Base-by-base conservation (phyloP, 164 flowering plant genomes). In the Euptelea pleiosperma region DNA sequence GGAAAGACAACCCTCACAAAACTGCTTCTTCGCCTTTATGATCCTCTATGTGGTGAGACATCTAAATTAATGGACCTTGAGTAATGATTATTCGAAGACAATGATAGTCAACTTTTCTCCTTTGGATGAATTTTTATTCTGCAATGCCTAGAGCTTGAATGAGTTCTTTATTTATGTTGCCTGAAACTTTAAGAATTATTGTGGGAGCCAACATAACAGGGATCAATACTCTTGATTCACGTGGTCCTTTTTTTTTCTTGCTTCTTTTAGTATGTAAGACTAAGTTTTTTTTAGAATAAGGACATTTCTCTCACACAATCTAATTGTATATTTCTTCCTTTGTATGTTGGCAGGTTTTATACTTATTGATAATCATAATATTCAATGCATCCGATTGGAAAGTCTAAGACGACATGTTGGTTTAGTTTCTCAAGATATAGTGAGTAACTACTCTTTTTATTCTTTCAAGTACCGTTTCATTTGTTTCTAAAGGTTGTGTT, bases 11-110 rank as follows among this genome's bases (percentile, higher is more conserved):
- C 97, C 31, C 79, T 91, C 52, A 72, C 65, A 16, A 94, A 94
- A 75, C 75, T 94, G 58, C 88, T 94, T 59, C 95, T 94, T 67
- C 96, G 96, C 61, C 91, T 94, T 58, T 91, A 89, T 75, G 88
- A 91, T 69, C 93, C 99, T 63, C 52, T 71, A 21, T 65, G 57
- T 44, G 97, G 99, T 94, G 50, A 67, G 81, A 21, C 58, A 48
- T 65, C 55, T 54, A 40, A 8, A 14, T 5, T 5, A 47, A n/a
- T 55, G 42, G 11, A 43, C n/a, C 30, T 37, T 42, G 25, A 29
- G 2, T 52, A 3, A 11, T 35, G 26, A n/a, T n/a, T n/a, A n/a
- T n/a, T n/a, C n/a, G n/a, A n/a, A n/a, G n/a, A n/a, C n/a, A n/a
- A n/a, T n/a, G n/a, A n/a, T n/a, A n/a, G n/a, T n/a, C n/a, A n/a